These are phyloP conservation scores for Penicillium sp. DNA, from an alignment of 2,329 filamentous ascomycete species.

Conservation along the genomic window DNA sequence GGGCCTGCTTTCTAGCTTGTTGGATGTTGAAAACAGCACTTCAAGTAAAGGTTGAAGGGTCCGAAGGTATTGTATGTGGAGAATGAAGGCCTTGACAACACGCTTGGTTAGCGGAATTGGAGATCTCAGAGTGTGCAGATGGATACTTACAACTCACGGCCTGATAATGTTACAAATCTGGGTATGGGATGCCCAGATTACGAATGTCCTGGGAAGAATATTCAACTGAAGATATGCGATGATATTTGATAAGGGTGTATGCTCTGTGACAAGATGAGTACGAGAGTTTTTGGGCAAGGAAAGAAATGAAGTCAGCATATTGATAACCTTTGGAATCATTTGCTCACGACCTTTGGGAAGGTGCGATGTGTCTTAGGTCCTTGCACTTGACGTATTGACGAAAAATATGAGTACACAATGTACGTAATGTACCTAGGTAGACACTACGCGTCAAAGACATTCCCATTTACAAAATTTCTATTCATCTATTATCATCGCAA, in stretches of 20 bases:
- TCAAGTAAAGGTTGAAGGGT: background rate
- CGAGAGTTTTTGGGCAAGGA: background rate
- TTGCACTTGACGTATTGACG: background rate
- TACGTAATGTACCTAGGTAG: no score
- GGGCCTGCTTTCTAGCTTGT: no score
- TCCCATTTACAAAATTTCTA: background rate
- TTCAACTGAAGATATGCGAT: background rate
- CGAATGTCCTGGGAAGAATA: background rate
- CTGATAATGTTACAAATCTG: background rate
- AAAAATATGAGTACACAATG: background rate
- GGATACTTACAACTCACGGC: background rate
- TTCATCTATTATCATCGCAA: background rate
- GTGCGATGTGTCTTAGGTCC: background rate
- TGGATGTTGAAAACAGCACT: background rate
- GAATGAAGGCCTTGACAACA: background rate
- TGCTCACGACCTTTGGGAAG: background rate
- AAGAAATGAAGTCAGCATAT: background rate
- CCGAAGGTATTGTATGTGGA: background rate
- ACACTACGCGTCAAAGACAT: background rate
- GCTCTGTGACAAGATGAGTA: background rate
- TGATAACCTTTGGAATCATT: background rate
- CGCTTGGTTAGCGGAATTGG: background rate
- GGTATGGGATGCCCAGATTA: background rate
- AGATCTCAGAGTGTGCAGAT: background rate
- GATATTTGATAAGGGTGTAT: background rate